Conservation (phyloP, 1,284 basidiomycete genomes). For the Xanthoconium separans region DNA sequence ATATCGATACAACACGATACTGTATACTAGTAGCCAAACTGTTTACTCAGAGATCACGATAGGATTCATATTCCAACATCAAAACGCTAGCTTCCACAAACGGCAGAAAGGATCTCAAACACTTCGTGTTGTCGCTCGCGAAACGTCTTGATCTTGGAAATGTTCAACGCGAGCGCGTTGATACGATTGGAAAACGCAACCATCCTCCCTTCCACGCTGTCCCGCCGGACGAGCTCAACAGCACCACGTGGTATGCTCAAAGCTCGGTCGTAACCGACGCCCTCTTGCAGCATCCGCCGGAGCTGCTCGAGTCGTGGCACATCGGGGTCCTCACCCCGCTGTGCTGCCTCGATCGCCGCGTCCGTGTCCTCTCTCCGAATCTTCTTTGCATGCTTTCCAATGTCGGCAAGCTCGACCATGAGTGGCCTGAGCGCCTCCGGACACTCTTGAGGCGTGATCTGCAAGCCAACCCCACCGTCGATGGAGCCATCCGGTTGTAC, state of each 20-base stretch:
- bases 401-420: slow-evolving; percentile 62
- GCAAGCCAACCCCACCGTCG: slow-evolving; percentile 55
- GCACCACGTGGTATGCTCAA: slow-evolving; percentile 22
- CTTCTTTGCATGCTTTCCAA: slow-evolving; percentile 50
- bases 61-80: no score
- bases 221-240: slow-evolving; percentile 31
- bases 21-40: no score
- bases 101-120: slow-evolving; percentile 52
- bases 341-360: slow-evolving; percentile 48
- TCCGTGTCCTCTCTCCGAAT: slow-evolving; percentile 59
- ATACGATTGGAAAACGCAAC: slow-evolving; percentile 72
- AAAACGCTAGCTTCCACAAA: slow-evolving; percentile 14
- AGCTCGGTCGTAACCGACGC: slow-evolving; percentile 42
- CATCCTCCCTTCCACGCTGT: slow-evolving; percentile 58
- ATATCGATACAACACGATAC: no score
- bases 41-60: no score
- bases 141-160: slow-evolving; percentile 69
- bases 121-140: slow-evolving; percentile 68
- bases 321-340: slow-evolving; percentile 42
- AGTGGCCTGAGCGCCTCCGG: slow-evolving; percentile 60
- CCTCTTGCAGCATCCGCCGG: slow-evolving; percentile 54
- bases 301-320: slow-evolving; percentile 63
- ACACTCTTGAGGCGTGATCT: slow-evolving; percentile 49
- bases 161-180: slow-evolving; percentile 65
- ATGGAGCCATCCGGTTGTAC: slow-evolving; percentile 51